Evolutionary conservation across 179 eudicot species (phyloP).

Genomic region (Gypsophila paniculata): DNA sequence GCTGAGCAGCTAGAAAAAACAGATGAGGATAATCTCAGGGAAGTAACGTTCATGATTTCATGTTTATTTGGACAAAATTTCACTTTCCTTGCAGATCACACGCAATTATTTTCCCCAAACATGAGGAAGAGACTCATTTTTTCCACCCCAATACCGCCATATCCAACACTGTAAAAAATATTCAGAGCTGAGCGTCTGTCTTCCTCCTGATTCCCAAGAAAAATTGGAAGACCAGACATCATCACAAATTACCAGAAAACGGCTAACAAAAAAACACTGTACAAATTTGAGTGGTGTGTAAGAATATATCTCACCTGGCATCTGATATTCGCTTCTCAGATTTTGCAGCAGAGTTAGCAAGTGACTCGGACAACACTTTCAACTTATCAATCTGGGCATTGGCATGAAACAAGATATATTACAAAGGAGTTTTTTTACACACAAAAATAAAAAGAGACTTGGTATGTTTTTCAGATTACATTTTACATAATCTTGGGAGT

Average conservation of each 20-base stretch:
- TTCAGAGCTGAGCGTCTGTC: background rate
- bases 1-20: background rate
- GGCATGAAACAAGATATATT: slow-evolving; percentile 5
- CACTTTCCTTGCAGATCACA: background rate
- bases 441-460: background rate
- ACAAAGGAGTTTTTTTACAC: background rate
- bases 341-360: slow-evolving; percentile 72
- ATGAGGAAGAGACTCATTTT: background rate
- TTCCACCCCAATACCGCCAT: background rate
- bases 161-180: background rate
- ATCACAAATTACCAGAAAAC: slow-evolving; percentile 8
- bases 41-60: background rate
- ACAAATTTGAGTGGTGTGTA: background rate
- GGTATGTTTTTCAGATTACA: background rate
- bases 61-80: background rate
- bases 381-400: slow-evolving; percentile 76
- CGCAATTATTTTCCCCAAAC: slow-evolving; percentile 6
- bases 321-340: slow-evolving; percentile 89
- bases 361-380: slow-evolving; percentile 87
- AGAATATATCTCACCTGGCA: slow-evolving; percentile 50
- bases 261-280: background rate
- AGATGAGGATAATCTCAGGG: background rate
- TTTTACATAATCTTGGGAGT: background rate
- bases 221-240: slow-evolving; percentile 1
- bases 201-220: slow-evolving; percentile 13